Evolutionary conservation across 129 eudicot genomes (phyloP).

Genomic region (Helichrysum umbraculigerum): DNA sequence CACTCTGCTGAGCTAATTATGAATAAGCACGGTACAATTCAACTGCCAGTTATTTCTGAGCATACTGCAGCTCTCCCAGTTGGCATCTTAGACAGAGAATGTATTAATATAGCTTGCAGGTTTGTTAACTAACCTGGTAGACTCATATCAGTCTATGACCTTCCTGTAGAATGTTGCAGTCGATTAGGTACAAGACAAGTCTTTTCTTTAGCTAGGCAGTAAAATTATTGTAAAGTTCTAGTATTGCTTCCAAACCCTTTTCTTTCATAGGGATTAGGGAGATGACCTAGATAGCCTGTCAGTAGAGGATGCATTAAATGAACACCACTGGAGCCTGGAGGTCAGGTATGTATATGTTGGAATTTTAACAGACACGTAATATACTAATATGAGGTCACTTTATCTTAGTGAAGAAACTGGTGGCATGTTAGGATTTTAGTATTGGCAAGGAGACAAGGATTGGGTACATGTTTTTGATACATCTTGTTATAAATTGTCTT

Average conservation of each 20-base stretch:
- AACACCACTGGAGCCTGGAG: not conserved
- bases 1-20: constrained; percentile 58
- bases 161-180: not conserved
- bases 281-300: not conserved
- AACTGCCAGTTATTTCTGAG: constrained; percentile 70
- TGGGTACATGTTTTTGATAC: not conserved
- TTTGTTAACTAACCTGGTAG: constrained; percentile 25
- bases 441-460: not conserved
- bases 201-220: not conserved
- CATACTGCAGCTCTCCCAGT: constrained; percentile 47
- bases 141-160: not conserved
- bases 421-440: not conserved
- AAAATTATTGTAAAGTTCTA: not conserved
- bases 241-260: not conserved
- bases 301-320: not conserved
- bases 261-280: constrained; percentile 3
- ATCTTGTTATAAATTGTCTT: not conserved
- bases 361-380: not conserved
- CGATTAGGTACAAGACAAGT: not conserved
- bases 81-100: constrained; percentile 84
- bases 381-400: not conserved
- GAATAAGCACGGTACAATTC: constrained; percentile 48
- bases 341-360: not conserved
- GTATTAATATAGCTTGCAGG: constrained; percentile 81
- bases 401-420: not conserved